Percentiles rank a stretch among this genome's conserved stretches.
Conservation (phyloP, 148 eudicot species). For the Pharnaceum exiguum region DNA sequence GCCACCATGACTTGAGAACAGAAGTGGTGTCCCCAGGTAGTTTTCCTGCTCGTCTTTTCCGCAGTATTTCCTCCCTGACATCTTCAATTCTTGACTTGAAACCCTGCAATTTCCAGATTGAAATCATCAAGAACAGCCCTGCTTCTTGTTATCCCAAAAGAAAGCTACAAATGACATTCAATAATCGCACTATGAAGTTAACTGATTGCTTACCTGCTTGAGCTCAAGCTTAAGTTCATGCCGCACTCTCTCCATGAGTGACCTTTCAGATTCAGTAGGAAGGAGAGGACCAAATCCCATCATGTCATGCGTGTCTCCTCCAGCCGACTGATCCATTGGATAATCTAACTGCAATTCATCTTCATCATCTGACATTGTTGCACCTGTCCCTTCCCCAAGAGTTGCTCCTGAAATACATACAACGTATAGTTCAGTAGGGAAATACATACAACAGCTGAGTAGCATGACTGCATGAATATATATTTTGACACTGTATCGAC, state of each 20-base stretch:
- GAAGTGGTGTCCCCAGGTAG: slow-evolving; percentile 97
- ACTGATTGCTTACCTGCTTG: slow-evolving; percentile 77
- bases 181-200: too few species aligned
- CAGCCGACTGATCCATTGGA: slow-evolving; percentile 49
- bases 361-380: slow-evolving; percentile 95
- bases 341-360: slow-evolving; percentile 79
- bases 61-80: slow-evolving; percentile 91
- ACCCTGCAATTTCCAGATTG: slow-evolving; percentile 44
- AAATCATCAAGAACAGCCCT: neutral
- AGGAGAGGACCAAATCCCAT: slow-evolving; percentile 91
- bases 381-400: slow-evolving; percentile 77
- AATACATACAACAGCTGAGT: neutral
- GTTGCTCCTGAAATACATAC: slow-evolving; percentile 38
- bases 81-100: slow-evolving; percentile 92
- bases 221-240: slow-evolving; percentile 92
- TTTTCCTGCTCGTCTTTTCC: slow-evolving; percentile 95
- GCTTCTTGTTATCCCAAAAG: neutral
- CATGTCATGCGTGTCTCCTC: slow-evolving; percentile 58
- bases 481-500: too few species aligned
- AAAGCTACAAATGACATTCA: neutral
- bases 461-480: too few species aligned
- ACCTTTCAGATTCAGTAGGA: slow-evolving; percentile 92
- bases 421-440: neutral
- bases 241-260: slow-evolving; percentile 94
- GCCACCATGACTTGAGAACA: slow-evolving; percentile 97